phyloP scores from a whole-genome alignment of 108 stramenopile species.

The Aurantiochytrium sp. region DNA sequence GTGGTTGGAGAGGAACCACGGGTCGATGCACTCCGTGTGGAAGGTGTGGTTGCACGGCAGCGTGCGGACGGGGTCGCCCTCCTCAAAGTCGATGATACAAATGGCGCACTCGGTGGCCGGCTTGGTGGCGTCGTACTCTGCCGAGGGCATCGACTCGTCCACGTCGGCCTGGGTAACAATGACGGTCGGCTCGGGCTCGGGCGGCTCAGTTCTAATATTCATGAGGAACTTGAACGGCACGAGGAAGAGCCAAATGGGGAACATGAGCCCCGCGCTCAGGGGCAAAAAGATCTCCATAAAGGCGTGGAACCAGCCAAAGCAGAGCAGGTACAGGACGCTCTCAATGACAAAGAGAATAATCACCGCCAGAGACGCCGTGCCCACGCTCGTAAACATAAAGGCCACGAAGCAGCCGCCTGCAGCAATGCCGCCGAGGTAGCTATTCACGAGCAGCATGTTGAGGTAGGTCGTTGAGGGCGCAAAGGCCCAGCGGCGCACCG shows the following conservation, averaged over 20 bases:
- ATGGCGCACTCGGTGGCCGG: background rate
- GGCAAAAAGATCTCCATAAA: background rate
- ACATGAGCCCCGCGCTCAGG: background rate
- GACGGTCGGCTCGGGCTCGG: background rate
- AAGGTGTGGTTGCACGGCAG: slow-evolving; percentile 32
- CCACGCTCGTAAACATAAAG: background rate
- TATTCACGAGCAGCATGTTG: background rate
- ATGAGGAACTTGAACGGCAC: background rate
- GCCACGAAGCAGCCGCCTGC: background rate
- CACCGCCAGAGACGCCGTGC: background rate
- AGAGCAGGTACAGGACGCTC: background rate
- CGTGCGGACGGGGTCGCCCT: background rate
- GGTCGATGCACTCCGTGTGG: slow-evolving; percentile 28
- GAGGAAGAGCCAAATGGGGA: background rate
- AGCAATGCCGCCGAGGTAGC: background rate
- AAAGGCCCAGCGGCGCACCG: background rate
- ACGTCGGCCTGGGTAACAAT: background rate
- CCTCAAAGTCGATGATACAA: slow-evolving; percentile 29
- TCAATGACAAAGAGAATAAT: background rate
- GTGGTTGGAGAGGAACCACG: slow-evolving; percentile 14
- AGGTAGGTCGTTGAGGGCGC: background rate
- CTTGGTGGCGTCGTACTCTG: background rate
- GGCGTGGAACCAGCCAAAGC: background rate
- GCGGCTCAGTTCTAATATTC: background rate
- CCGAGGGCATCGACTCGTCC: background rate